Conservation (phyloP, 805 yeast species). For the Saccharomycopsis fodiens region DNA sequence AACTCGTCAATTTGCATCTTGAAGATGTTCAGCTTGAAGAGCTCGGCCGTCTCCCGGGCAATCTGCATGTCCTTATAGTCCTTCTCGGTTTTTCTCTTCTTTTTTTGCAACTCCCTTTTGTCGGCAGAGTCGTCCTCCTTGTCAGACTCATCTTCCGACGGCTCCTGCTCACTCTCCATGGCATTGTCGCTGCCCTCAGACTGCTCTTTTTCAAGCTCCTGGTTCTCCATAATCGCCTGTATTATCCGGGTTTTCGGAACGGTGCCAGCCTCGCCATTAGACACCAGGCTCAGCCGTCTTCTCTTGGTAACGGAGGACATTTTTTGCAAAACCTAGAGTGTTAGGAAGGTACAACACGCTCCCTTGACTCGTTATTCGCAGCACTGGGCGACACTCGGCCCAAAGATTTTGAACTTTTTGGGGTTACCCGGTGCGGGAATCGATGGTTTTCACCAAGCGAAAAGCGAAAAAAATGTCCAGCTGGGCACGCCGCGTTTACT, state of each 20-base stretch:
- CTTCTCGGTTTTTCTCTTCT: background rate
- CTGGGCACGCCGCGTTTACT: no score
- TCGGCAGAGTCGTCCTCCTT: conserved; percentile 7
- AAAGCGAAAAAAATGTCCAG: no score
- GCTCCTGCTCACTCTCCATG: background rate
- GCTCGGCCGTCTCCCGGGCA: conserved; percentile 89
- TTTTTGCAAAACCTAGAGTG: no score
- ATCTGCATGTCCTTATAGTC: conserved; percentile 73
- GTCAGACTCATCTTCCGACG: conserved; percentile 22
- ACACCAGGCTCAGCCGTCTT: background rate
- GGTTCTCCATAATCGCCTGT: conserved; percentile 9
- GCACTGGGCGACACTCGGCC: no score
- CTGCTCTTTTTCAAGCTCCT: conserved; percentile 5
- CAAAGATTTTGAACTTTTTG: no score
- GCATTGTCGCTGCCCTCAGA: conserved; percentile 12
- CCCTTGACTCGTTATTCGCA: no score
- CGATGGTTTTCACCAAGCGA: no score
- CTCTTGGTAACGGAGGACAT: conserved; percentile 6
- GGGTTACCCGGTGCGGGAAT: no score
- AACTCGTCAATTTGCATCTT: conserved; percentile 92
- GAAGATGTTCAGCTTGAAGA: conserved; percentile 92
- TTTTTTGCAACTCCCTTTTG: background rate
- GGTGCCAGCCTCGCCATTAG: background rate
- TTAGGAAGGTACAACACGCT: no score
- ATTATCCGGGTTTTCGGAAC: background rate